phyloP scores from a whole-genome alignment of 2,329 filamentous ascomycete genomes.

The Fusarium burgessii region DNA sequence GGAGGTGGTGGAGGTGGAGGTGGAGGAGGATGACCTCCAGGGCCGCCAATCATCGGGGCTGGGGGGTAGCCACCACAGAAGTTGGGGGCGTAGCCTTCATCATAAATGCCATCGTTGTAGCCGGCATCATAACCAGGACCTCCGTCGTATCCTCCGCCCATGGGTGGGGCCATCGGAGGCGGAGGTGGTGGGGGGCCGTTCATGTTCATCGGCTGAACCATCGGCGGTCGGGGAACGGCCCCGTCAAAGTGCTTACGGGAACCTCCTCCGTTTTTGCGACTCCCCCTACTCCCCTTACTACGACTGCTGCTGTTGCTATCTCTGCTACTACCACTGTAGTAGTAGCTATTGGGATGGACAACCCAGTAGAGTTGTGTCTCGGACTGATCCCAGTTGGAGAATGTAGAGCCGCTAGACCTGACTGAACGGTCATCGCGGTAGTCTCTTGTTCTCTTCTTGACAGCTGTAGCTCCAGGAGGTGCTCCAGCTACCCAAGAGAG shows the following conservation, averaged over 20 bases:
- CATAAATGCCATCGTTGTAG: conserved; percentile 30
- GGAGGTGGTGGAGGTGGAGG: conserved; percentile 33
- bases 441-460: conserved; percentile 48
- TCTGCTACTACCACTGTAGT: conserved; percentile 32
- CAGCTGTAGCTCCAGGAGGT: conserved; percentile 38
- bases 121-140: conserved; percentile 12
- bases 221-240: conserved; percentile 38
- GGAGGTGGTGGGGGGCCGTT: conserved; percentile 25
- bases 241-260: conserved; percentile 45
- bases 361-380: conserved; percentile 47
- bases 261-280: conserved; percentile 32
- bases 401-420: conserved; percentile 36
- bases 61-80: conserved; percentile 31
- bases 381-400: conserved; percentile 38
- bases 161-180: conserved; percentile 33
- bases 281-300: conserved; percentile 34
- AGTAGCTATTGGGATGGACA: conserved; percentile 24
- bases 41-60: conserved; percentile 13
- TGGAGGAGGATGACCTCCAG: conserved; percentile 13
- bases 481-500: conserved; percentile 47
- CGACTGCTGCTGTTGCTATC: conserved; percentile 34
- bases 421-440: conserved; percentile 41
- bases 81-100: conserved; percentile 23
- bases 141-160: conserved; percentile 34
- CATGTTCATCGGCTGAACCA: conserved; percentile 32